Base-by-base conservation (phyloP, 2,329 filamentous ascomycete genomes). In the Pleurostoma richardsiae region DNA sequence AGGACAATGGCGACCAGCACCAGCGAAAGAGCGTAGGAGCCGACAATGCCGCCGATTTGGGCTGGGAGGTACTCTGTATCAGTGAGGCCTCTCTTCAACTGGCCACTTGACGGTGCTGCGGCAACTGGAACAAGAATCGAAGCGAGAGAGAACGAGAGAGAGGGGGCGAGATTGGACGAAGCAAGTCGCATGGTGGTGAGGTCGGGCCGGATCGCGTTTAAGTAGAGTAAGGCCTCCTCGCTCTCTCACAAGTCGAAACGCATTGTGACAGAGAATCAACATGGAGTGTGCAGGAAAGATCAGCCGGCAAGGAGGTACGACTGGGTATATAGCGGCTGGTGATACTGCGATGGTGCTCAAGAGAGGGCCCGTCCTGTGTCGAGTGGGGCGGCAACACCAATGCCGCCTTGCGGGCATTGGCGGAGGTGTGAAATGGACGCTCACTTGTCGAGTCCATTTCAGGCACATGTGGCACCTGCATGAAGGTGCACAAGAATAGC, bases 31-130 rank as follows among this genome's bases (percentile, higher is more conserved):
- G 91, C 76, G 80, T 96, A 96, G 49, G 88, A 85, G 51, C 85
- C 90, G 49, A 92, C 77, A 50, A 97, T 87, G 54, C 85, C 89
- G 53, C 87, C 86, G 56, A 96, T 84, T 66, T 96, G 86, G 49
- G 82, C 84, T 19, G 90, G 89, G 27, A 96, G 79, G 47, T 86
- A 81, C 19, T 76, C 68, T 52, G 71, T 70, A 62, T 90, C 75
- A 56, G 64, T 59, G 57, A 54, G 62, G 54, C 59, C 52, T 46
- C 49, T 44, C 45, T 45, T 48, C 43, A 55, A 49, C 38, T 52
- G 42, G 40, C 48, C 44, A 42, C 42, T 40, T 29, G 58, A 55
- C n/a, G 59, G 59, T 26, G 52, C 48, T 44, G 54, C 56, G 52
- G 63, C 60, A 41, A 55, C 55, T 45, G 40, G 49, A 48, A 52